phyloP scores from a whole-genome alignment of 495 filamentous ascomycete genomes.

The Penicillium robsamsonii region DNA sequence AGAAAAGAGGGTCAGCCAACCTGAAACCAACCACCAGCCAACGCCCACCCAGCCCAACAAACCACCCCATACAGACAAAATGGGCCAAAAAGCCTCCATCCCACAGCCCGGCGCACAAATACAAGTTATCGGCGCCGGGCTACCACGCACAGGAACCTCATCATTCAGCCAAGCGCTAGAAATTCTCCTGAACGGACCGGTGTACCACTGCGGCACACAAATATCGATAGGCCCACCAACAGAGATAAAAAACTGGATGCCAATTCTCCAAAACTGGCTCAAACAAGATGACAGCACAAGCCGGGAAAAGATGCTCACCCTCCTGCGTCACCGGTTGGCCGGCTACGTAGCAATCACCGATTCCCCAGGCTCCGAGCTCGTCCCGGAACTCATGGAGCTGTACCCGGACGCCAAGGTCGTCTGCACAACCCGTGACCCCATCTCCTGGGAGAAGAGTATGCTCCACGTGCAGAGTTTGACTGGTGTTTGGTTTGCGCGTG shows the following conservation, averaged over 20 bases:
- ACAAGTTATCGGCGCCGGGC: conserved; percentile 50
- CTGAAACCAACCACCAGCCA: neutral
- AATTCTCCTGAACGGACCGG: conserved; percentile 39
- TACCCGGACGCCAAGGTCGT: conserved; percentile 19
- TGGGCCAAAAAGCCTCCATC: conserved; percentile 22
- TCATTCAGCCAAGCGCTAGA: conserved; percentile 44
- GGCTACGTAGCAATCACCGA: conserved; percentile 19
- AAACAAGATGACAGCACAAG: conserved; percentile 3
- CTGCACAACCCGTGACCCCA: conserved; percentile 16
- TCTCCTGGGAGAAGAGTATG: conserved; percentile 14
- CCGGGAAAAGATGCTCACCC: conserved; percentile 4
- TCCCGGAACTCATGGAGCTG: conserved; percentile 17
- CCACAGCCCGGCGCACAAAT: conserved; percentile 22
- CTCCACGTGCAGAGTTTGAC: conserved; percentile 13
- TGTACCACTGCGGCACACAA: conserved; percentile 22
- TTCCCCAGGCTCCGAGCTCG: conserved; percentile 13
- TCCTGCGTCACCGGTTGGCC: conserved; percentile 11
- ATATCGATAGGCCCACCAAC: conserved; percentile 16
- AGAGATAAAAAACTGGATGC: conserved; percentile 17
- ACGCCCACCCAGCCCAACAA: neutral
- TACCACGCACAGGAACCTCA: conserved; percentile 48
- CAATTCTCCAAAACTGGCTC: conserved; percentile 9
- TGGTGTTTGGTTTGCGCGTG: conserved; percentile 16
- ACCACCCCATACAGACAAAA: conserved; percentile 3
- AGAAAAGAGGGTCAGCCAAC: neutral